Percentiles rank a stretch among this genome's conserved stretches.
Conservation (phyloP, 2,329 filamentous ascomycete species). For the Ophiostoma tasmaniense region DNA sequence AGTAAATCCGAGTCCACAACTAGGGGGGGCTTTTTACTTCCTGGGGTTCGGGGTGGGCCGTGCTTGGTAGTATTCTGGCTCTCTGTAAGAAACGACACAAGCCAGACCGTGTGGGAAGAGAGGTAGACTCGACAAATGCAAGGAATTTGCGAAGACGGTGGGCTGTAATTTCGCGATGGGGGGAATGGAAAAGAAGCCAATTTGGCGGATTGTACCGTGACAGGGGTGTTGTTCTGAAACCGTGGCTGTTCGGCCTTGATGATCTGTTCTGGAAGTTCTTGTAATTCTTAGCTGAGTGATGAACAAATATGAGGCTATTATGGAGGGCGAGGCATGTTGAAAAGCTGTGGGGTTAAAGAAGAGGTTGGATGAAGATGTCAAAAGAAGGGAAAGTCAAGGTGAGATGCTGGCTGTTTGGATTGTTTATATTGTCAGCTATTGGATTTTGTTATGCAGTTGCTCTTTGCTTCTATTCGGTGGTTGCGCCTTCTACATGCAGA, state of each 20-base stretch:
- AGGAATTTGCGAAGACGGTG: slow-evolving; percentile 8
- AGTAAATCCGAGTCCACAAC: background rate
- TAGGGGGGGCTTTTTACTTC: background rate
- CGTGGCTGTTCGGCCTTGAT: background rate
- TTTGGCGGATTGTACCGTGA: background rate
- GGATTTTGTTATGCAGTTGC: background rate
- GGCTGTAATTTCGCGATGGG: slow-evolving; percentile 27
- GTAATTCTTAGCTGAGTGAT: background rate
- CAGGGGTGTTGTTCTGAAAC: background rate
- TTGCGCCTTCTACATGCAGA: slow-evolving; percentile 10
- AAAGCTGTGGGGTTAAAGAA: background rate
- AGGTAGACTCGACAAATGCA: background rate
- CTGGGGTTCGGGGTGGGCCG: slow-evolving; percentile 5
- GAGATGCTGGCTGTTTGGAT: slow-evolving; percentile 2
- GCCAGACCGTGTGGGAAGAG: background rate
- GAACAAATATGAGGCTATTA: background rate
- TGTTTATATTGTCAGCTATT: slow-evolving; percentile 9
- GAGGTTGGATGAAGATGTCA: background rate
- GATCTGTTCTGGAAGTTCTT: background rate
- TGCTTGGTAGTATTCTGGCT: background rate
- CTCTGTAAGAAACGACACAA: background rate
- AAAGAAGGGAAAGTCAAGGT: background rate
- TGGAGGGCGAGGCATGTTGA: background rate
- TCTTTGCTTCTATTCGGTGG: background rate
- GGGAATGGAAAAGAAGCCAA: slow-evolving; percentile 21